A percentile compares a stretch with the other conserved stretches of the same genome.
These are phyloP conservation scores for Polyporus tsugae DNA, from an alignment of 1,284 basidiomycete genomes.

Conservation along the genomic window DNA sequence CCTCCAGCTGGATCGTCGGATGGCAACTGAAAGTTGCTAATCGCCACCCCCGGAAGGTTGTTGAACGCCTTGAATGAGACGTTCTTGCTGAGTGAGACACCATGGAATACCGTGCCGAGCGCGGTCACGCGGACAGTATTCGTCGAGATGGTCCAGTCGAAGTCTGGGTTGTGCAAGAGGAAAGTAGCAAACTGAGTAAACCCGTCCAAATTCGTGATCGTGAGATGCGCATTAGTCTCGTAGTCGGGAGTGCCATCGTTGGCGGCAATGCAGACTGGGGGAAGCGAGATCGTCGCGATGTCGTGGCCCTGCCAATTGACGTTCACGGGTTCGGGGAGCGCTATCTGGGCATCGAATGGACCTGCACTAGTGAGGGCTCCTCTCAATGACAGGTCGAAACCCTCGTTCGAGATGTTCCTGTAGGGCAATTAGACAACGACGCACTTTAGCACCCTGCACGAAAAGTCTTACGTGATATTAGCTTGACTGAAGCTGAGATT, in stretches of 20 bases:
- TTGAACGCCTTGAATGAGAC: conserved; percentile 79
- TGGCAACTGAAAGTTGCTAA: conserved; percentile 74
- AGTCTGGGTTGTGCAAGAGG: conserved; percentile 70
- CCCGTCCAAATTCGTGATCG: conserved; percentile 56
- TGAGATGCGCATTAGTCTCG: conserved; percentile 55
- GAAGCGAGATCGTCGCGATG: conserved; percentile 72
- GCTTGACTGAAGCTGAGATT: conserved; percentile 64
- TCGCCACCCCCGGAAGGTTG: conserved; percentile 70
- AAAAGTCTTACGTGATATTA: conserved; percentile 63
- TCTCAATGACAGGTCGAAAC: conserved; percentile 65
- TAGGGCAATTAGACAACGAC: conserved; percentile 26
- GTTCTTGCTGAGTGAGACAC: conserved; percentile 69
- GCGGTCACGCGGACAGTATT: conserved; percentile 68
- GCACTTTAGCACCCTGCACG: not conserved
- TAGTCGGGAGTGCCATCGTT: conserved; percentile 75
- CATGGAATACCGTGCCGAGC: conserved; percentile 74
- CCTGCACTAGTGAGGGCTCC: conserved; percentile 69
- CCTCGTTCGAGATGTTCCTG: conserved; percentile 63
- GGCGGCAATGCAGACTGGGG: conserved; percentile 72
- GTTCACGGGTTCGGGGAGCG: conserved; percentile 65
- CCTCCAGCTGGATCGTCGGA: conserved; percentile 72
- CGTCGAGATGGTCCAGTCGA: conserved; percentile 79
- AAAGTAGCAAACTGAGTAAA: conserved; percentile 76
- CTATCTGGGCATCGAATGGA: conserved; percentile 70
- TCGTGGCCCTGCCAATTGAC: conserved; percentile 71